Base-by-base conservation (phyloP, 768 basidiomycete species). In the Pholiota microspora region DNA sequence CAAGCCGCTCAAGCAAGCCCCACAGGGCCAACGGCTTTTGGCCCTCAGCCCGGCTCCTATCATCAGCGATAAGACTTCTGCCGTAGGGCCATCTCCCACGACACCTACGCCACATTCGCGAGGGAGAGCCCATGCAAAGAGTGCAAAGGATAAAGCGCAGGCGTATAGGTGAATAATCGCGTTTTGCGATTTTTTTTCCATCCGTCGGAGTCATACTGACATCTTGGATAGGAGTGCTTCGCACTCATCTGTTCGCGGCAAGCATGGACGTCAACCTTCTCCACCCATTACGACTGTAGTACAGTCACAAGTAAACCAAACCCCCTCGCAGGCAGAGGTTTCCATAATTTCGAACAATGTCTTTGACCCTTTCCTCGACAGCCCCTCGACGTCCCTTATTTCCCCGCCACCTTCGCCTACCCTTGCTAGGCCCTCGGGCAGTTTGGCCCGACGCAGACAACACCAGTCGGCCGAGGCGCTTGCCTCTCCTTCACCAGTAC, bases 301-400 rank as follows among this genome's bases (percentile, higher is more conserved):
- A 45, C 58, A 53, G 42, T 28, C 49, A 42, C 62, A 61, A 51
- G 49, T 58, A 13, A 49, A 47, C 31, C 59, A 55, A 52, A 56
- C 62, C 54, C 68, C 83, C 80, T 81, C 83, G 80, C 85, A 86
- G 80, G 84, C 78, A 82, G 86, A 86, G 81, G 80, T 68, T 64
- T 68, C 70, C 57, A 57, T 60, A 51, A 69, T 73, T 54, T 68
- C 72, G 47, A 73, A 77, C 35, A 85, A 85, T 67, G 64, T 74
- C 45, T 75, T 75, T 46, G 80, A 80, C 62, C 78, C 77, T 57
- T 73, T 72, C 66, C 31, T 69, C 63, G 60, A 72, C 56, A 62
- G 70, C 59, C 59, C 68, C 45, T 59, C 62, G 61, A 60, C 55
- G 7, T 59, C 45, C 45, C 55, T 38, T 40, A 55, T 32, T 27